Conservation (phyloP, 1,139 yeast genomes). For the Kodamaea arcana region DNA sequence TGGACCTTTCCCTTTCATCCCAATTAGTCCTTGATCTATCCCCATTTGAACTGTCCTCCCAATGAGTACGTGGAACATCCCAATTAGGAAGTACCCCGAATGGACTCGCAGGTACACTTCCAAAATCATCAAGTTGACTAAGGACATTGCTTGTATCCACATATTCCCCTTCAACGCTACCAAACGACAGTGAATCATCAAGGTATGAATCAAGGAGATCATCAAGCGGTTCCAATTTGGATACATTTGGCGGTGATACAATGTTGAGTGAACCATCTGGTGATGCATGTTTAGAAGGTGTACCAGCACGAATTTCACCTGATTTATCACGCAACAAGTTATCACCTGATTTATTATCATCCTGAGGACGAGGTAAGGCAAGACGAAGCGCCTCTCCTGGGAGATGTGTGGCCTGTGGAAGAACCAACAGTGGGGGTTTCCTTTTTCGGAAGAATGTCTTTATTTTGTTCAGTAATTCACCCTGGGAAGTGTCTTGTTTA, state of each 20-base stretch:
- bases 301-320: too few relatives aligned
- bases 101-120: too few relatives aligned
- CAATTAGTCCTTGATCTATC: too few relatives aligned
- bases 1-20: too few relatives aligned
- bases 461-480: neutral
- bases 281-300: too few relatives aligned
- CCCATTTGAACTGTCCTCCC: too few relatives aligned
- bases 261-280: neutral
- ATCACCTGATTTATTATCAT: too few relatives aligned
- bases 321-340: too few relatives aligned
- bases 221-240: conserved; percentile 38
- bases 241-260: conserved; percentile 6
- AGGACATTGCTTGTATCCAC: conserved; percentile 10
- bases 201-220: conserved; percentile 43
- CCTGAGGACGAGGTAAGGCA: neutral
- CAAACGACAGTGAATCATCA: conserved; percentile 39
- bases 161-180: conserved; percentile 25
- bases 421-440: neutral
- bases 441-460: neutral
- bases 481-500: too few relatives aligned
- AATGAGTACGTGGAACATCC: too few relatives aligned
- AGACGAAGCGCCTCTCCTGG: too few relatives aligned
- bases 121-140: conserved; percentile 4
- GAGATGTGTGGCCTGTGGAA: neutral
- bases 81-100: too few relatives aligned